Evolutionary conservation across 2,329 filamentous ascomycete genomes (phyloP), one percentile per base, ranked within the genome.

Genomic region (Anthostomella pinea): DNA sequence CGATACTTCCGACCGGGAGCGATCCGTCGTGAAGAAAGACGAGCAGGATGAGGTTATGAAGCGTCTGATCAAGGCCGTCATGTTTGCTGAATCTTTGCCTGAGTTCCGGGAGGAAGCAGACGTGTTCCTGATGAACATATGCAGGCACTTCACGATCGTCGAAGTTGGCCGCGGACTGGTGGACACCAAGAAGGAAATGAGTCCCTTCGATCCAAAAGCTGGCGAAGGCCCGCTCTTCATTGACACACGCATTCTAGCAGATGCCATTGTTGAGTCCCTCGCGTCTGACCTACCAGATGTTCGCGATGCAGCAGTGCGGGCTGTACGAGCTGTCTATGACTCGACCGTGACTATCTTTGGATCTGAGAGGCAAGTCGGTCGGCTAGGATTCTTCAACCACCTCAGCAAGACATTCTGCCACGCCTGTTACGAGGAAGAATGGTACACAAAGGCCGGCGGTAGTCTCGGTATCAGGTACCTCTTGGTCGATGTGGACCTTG

Each of bases 401-500:
- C 72, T 98, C 5, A 83, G 85, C 24, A 85, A 81, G 42, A 83
- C 82, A 1, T 95, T 97, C 59, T 93, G 87, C 52, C 93, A 98
- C 59, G 89, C 87, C 48, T 98, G 93, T 60, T 90, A 96, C 53
- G 89, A 93, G 53, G 91, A 98, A 60, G 93, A 98, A 54, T 99
- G 94, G 93, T 98, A 95, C 57, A 90, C 90, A 34, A 98, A 99
- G 65, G 86, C 89, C 23, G 93, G 91, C 31, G 93, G 93, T 24
- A 90, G 86, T 35, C 68, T 91, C 14, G 94, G 94, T 37, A 96
- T 99, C 53, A 84, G 87, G 54, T 83, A 94, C 38, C 69, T 98
- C 39, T 82, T 91, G 20, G 91, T 87, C 2, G 84, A 91, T 50
- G 70, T 97, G 37, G 82, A 91, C 35, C 73, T 98, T 30, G 88